Evolutionary conservation across 345 rosid species (phyloP), one percentile per base, ranked within the genome.

Genomic region (Eucalyptus regnans): DNA sequence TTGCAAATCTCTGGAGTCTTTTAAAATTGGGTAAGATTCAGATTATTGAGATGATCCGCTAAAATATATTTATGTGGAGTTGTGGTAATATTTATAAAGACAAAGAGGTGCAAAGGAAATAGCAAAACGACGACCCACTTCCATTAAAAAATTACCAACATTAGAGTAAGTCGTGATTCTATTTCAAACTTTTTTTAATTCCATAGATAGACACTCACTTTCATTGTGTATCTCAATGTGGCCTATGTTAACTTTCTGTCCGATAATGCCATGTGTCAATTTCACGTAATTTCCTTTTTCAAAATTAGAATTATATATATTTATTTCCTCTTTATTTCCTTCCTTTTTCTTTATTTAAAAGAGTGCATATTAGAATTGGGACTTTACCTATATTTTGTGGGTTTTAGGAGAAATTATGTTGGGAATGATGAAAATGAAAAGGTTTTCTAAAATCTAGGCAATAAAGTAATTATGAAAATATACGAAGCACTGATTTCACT

Each of bases 401-500:
- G 22, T 37, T 37, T 37, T 6, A 37, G 3, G 84, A 44, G 48
- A 76, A 76, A 76, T 71, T 76, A 11, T 20, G 27, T 41, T 4
- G 48, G 2, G 48, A 31, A 71, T 71, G 83, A 18, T 76, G 43
- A 37, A 71, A 76, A 11, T 76, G 48, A 76, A 20, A 37, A 37
- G 0, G 3, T 20, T 76, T 76, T 37, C 14, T 20, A 37, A 76
- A 20, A 76, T 20, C 0, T 37, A 76, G 48, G 48, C 14, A 41
- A 9, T 37, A 20, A 23, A 5, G 48, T 37, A 20, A 76, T 10
- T 41, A 76, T 37, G 4, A 71, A 71, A 76, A 71, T 6, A 76
- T 1, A 4, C 7, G 3, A 37, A 76, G 0, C 7, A 71, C 1
- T 3, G 3, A 10, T 76, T 41, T 76, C 29, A 10, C 15, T 76